Base-by-base conservation (phyloP, 2,329 filamentous ascomycete genomes). In the Penicillium sp. region DNA sequence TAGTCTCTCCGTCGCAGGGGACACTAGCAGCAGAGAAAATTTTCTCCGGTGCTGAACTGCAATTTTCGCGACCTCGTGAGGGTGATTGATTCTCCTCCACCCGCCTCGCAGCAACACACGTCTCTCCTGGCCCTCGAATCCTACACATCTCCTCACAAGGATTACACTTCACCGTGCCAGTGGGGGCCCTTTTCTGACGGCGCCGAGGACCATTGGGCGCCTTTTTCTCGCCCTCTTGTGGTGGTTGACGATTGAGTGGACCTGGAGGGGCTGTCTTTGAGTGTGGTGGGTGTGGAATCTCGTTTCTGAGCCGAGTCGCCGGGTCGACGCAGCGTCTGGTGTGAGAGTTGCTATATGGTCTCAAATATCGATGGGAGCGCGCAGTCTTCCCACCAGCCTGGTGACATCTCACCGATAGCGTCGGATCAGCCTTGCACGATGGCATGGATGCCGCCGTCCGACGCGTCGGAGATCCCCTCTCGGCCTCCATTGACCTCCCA, bases 401-500 rank as follows among this genome's bases (percentile, higher is more conserved):
- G 63, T 71, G 64, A 64, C 60, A 50, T 62, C 50, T 59, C 67
- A 64, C 61, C 64, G 58, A 61, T 70, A 69, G 58, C 63, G 55
- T 61, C 61, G 57, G 57, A 59, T 51, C 59, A 60, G 46, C 54
- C 58, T 47, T 60, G 60, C 57, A 65, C 56, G 45, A 70, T 70
- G 68, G 57, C 65, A 53, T 69, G 67, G 66, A 60, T 56, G 29
- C 47, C 62, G 47, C 56, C 62, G 48, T 51, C 56, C 50, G 57
- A 65, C 45, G 55, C 59, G 50, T 58, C 65, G 37, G 58, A 64
- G 50, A 51, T 60, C 39, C 51, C 59, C 54, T 51, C 70, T 62
- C 69, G 76, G 51, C 70, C 74, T 43, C 68, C 76, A 48, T 67
- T 79, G 50, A 68, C 69, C 43, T 77, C 74, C 32, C 80, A 81